These are phyloP conservation scores for Arbutus unedo DNA, from an alignment of 148 eudicot genomes.

Conservation along the genomic window DNA sequence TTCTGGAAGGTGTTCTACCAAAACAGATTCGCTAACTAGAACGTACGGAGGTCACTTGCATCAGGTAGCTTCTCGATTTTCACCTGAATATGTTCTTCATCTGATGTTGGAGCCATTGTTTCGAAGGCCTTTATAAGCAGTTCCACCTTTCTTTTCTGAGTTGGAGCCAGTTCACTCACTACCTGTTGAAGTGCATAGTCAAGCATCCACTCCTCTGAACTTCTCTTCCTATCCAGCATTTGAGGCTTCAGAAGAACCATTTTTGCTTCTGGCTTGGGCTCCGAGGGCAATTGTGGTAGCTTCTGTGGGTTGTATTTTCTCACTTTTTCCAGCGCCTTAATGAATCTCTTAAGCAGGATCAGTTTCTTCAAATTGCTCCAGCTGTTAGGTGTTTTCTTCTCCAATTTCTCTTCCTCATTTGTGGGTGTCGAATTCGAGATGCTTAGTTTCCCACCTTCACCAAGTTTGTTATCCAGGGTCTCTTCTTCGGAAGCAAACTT, in stretches of 20 bases:
- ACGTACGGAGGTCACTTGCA: constrained; percentile 5
- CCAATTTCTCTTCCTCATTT: constrained; percentile 24
- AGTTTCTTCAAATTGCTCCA: constrained; percentile 64
- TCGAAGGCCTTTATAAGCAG: constrained; percentile 83
- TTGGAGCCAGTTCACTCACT: constrained; percentile 65
- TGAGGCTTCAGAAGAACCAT: constrained; percentile 48
- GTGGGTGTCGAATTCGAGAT: constrained; percentile 10
- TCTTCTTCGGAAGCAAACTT: constrained; percentile 26
- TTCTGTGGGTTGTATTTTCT: constrained; percentile 45
- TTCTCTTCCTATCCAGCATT: constrained; percentile 49
- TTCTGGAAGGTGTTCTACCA: not conserved
- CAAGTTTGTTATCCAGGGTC: constrained; percentile 20
- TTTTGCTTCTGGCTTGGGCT: constrained; percentile 48
- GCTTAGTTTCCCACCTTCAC: constrained; percentile 15
- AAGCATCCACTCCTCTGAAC: constrained; percentile 84
- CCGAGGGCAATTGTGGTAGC: constrained; percentile 34
- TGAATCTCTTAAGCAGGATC: constrained; percentile 59
- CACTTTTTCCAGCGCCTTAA: constrained; percentile 71
- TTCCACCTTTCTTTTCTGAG: constrained; percentile 72
- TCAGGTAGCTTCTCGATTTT: not conserved
- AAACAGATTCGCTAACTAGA: not conserved
- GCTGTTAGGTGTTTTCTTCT: constrained; percentile 42
- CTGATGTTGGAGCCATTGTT: constrained; percentile 47
- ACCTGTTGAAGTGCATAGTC: constrained; percentile 87
- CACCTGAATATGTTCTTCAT: constrained; percentile 28